Conservation (phyloP, 768 basidiomycete species). For the Auricularia auricula-judae region DNA sequence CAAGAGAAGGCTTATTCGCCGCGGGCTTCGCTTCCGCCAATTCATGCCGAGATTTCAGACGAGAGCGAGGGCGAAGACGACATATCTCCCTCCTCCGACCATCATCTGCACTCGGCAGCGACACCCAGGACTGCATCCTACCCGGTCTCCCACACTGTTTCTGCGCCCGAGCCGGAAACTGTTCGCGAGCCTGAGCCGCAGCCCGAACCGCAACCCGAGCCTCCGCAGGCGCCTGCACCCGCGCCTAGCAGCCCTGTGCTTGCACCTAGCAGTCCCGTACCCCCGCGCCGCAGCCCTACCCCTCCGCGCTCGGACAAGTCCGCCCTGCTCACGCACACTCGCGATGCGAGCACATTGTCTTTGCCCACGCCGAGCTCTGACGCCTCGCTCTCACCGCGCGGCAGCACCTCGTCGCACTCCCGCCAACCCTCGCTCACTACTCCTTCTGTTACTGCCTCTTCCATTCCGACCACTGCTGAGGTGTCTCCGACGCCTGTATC, state of each 20-base stretch:
- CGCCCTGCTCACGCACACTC: neutral
- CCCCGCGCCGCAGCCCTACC: neutral
- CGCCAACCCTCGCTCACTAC: neutral
- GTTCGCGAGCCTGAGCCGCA: slow-evolving; percentile 11
- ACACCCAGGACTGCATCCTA: slow-evolving; percentile 5
- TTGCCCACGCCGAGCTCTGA: slow-evolving; percentile 1
- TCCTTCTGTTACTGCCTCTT: neutral
- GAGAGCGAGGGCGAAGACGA: slow-evolving; percentile 60
- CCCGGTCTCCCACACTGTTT: neutral
- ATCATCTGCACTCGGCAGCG: neutral
- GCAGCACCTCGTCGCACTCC: slow-evolving; percentile 2
- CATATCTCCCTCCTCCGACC: neutral
- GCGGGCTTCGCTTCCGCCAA: slow-evolving; percentile 41
- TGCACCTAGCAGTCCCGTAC: neutral
- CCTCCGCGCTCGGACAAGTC: neutral
- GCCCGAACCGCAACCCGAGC: slow-evolving; percentile 6
- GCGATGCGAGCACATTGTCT: neutral
- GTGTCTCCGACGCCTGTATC: neutral
- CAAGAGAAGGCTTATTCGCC: slow-evolving; percentile 2
- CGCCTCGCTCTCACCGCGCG: neutral
- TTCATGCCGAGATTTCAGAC: slow-evolving; percentile 66
- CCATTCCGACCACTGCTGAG: neutral
- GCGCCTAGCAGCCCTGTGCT: neutral
- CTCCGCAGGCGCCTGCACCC: slow-evolving; percentile 12
- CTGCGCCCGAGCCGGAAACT: slow-evolving; percentile 7